Evolutionary conservation across 768 basidiomycete species (phyloP), one percentile per base, ranked within the genome.

Genomic region (Lactifluus echinatus): DNA sequence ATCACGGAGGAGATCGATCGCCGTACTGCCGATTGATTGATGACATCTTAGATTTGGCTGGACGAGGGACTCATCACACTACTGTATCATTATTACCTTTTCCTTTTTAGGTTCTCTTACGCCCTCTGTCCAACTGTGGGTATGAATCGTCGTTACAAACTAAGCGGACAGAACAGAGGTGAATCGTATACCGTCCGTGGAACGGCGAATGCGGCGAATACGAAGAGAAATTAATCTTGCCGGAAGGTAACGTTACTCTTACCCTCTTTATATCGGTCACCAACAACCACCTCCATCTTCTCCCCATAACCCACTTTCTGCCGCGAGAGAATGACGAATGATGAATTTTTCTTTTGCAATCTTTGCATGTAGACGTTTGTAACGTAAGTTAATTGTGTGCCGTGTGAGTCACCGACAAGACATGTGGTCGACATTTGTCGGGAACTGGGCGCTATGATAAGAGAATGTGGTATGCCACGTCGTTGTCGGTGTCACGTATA

Each of bases 1-100:
- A 54, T 63, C 47, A 54, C 36, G 5, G 62, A 61, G 3, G 48
- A 44, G 52, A 39, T 63, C 24, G 47, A 53, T 23, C 43, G 55
- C 34, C 2, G 33, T 0, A 28, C 36, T 1, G 14, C 19, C 19
- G 6, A 40, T 15, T 46, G 37, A 52, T n/a, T n/a, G n/a, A n/a
- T n/a, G n/a, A n/a, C n/a, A n/a, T n/a, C n/a, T n/a, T n/a, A n/a
- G n/a, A n/a, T n/a, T n/a, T n/a, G 19, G 39, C n/a, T 17, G 34
- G 39, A 8, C 39, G n/a, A 19, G 39, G 2, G 10, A 40, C n/a
- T 6, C 19, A 17, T 17, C 39, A 40, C 19, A 19, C 19, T 40
- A 42, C 21, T 11, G 40, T 42, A 42, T 23, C 40, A 12, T 42
- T 42, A 42, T 42, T 21, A 19, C 40, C 21, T 42, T n/a, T n/a